Evolutionary conservation across 176 grass and related monocot genomes (phyloP), one percentile per base, ranked within the genome.

Genomic region (Saccharum spontaneum): DNA sequence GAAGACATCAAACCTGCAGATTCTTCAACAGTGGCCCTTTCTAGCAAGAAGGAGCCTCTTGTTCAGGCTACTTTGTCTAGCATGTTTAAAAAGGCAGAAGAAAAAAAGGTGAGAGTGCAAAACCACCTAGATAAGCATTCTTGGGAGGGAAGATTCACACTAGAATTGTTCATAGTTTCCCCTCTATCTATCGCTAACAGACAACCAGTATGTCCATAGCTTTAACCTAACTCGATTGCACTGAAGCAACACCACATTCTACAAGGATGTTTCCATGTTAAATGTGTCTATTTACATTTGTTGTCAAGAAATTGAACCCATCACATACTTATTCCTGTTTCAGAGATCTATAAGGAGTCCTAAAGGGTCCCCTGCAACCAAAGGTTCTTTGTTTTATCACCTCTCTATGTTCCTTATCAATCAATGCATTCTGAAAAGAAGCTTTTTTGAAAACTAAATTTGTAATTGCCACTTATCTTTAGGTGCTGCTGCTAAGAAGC

Each of bases 51-150:
- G 81, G 87, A 82, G 33, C 74, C 87, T 85, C 87, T 86, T 34
- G 93, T 98, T 80, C 96, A 95, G 85, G 83, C 93, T 89, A 95
- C 91, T 79, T 77, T 98, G 75, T 98, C 93, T 81, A 81, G 54
- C 67, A 81, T 98, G 68, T 94, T 98, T 82, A 86, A 89, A 45
- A 95, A 94, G 84, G 91, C 60, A 71, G 83, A 76, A 62, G 85
- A 92, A 41, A 90, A 90, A 85, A 94, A 94, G 77, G 91, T 92
- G 69, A 86, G 28, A 71, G 23, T 71, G 38, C 22, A 45, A 76
- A 84, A 31, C 67, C 34, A 52, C 16, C 69, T 72, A 88, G 40
- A 80, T 82, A 9, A 30, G 23, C 61, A 64, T 64, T 30, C 61
- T 30, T 30, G 23, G 4, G 55, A 59, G 62, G 0, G 8, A 65